Evolutionary conservation across 352 stramenopile genomes (phyloP).

Genomic region (Phytophthora boehmeriae): DNA sequence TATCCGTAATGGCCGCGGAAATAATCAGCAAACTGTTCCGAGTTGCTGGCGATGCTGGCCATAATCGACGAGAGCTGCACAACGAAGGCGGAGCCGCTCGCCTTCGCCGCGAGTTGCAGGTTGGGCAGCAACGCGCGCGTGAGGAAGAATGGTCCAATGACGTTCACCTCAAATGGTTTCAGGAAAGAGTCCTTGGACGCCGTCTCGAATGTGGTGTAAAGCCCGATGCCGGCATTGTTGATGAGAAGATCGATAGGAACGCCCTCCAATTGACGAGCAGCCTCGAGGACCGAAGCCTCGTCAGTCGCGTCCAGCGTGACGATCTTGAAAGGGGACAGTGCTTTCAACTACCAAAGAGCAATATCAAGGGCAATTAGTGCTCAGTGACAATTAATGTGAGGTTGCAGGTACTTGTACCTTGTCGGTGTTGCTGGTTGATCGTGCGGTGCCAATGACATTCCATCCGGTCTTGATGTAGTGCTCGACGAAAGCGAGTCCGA

Average conservation of each 20-base stretch:
- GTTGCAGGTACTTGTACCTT: neutral
- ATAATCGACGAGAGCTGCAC: neutral
- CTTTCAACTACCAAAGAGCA: neutral
- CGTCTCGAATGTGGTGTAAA: neutral
- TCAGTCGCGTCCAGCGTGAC: neutral
- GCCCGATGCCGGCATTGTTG: neutral
- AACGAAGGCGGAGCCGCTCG: neutral
- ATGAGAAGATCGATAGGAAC: neutral
- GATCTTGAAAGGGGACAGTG: neutral
- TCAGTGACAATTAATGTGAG: too few relatives aligned
- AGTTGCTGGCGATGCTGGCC: conserved; percentile 8
- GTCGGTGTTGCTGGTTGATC: conserved; percentile 18
- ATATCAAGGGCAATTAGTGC: neutral
- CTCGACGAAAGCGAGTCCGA: conserved; percentile 41
- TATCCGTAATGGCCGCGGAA: conserved; percentile 51
- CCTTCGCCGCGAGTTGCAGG: neutral
- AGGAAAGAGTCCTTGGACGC: neutral
- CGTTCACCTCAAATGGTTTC: neutral
- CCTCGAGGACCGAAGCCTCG: neutral
- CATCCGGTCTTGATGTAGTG: conserved; percentile 27
- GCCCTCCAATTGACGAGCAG: neutral
- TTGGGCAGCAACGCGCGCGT: neutral
- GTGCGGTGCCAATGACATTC: conserved; percentile 14
- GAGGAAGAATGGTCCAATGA: neutral
- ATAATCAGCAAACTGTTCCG: neutral